phyloP scores from a whole-genome alignment of 768 basidiomycete species.

The Boletus rubropictus region DNA sequence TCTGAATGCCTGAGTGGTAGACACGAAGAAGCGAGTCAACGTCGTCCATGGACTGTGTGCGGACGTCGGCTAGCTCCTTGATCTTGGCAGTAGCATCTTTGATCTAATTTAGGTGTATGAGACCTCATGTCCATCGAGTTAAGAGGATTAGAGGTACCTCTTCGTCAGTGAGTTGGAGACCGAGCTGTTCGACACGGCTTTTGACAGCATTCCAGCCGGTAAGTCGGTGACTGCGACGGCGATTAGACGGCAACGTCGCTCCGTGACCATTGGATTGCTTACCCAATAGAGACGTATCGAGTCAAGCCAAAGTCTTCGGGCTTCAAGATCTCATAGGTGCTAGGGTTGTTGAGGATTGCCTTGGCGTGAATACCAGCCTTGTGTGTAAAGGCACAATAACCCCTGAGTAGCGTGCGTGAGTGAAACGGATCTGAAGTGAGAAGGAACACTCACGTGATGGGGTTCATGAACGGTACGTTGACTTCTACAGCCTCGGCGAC shows the following conservation, averaged over 20 bases:
- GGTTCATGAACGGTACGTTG: constrained; percentile 95
- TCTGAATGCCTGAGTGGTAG: constrained; percentile 90
- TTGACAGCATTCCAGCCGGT: constrained; percentile 99
- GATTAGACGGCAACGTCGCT: constrained; percentile 2
- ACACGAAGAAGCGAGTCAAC: constrained; percentile 95
- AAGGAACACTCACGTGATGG: constrained; percentile 62
- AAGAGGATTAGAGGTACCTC: constrained; percentile 42
- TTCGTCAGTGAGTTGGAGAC: constrained; percentile 83
- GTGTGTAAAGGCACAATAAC: constrained; percentile 99
- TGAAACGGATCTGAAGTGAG: neutral
- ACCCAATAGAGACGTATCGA: constrained; percentile 97
- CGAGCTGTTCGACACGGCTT: constrained; percentile 96
- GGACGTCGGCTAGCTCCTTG: constrained; percentile 98
- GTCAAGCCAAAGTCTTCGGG: constrained; percentile 98
- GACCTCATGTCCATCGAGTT: neutral
- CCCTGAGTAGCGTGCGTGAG: constrained; percentile 43
- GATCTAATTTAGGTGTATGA: constrained; percentile 43
- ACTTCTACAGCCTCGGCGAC: constrained; percentile 99
- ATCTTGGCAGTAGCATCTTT: constrained; percentile 99
- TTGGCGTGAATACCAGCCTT: constrained; percentile 99
- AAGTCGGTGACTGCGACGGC: constrained; percentile 65
- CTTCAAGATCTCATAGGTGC: constrained; percentile 98
- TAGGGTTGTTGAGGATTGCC: constrained; percentile 98
- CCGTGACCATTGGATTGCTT: constrained; percentile 11
- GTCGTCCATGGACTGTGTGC: constrained; percentile 98